Evolutionary conservation across 176 grass and related monocot species (phyloP).

Genomic region (Zoysia japonica): DNA sequence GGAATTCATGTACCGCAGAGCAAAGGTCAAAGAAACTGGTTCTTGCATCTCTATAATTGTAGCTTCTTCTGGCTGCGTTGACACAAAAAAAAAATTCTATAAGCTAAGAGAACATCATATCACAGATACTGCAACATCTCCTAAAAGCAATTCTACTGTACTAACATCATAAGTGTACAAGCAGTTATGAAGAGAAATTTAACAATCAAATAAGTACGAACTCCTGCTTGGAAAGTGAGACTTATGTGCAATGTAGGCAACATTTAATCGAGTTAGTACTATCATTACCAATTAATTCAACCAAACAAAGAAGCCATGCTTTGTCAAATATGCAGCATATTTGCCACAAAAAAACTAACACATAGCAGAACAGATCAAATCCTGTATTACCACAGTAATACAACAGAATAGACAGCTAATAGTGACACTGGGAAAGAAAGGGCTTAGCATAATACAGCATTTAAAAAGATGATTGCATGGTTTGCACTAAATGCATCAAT

Average conservation of each 20-base stretch:
- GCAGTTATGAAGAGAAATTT: neutral
- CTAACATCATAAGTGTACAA: neutral
- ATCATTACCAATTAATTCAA: neutral
- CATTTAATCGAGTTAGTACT: neutral
- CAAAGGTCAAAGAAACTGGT: slow-evolving; percentile 86
- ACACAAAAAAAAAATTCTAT: neutral
- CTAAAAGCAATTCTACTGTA: neutral
- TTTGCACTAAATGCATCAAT: neutral
- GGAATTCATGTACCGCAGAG: slow-evolving; percentile 93
- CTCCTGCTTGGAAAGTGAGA: too few relatives aligned
- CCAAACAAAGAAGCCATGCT: neutral
- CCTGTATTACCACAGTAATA: neutral
- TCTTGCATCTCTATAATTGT: slow-evolving; percentile 92
- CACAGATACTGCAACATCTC: neutral
- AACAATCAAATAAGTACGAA: neutral
- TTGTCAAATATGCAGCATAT: neutral
- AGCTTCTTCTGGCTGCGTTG: slow-evolving; percentile 71
- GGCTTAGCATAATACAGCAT: neutral
- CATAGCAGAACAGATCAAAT: neutral
- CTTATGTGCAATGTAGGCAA: too few relatives aligned
- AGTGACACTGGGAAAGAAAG: neutral
- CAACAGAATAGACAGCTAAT: neutral
- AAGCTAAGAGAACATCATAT: neutral
- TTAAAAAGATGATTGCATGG: neutral
- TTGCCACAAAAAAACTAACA: neutral